phyloP scores from a whole-genome alignment of 345 rosid genomes.

The Brassica nigra region DNA sequence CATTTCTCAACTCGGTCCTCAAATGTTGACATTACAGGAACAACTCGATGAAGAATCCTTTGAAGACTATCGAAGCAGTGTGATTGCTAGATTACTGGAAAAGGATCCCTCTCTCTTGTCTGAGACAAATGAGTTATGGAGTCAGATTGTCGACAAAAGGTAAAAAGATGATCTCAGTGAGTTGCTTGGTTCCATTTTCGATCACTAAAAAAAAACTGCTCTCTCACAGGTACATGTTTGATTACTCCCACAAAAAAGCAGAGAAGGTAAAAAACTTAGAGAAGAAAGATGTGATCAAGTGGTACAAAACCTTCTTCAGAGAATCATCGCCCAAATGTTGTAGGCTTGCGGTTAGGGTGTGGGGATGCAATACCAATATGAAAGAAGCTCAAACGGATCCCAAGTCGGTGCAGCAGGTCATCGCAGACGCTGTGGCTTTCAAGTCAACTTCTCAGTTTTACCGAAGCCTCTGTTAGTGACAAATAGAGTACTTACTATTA shows the following conservation, averaged over 20 bases:
- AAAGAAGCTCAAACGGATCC: constrained; percentile 47
- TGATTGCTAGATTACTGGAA: constrained; percentile 79
- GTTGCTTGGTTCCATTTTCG: background rate
- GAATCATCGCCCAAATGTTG: constrained; percentile 63
- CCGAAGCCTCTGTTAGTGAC: constrained; percentile 66
- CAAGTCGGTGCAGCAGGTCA: constrained; percentile 40
- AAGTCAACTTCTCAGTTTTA: constrained; percentile 67
- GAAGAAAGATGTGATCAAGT: constrained; percentile 64
- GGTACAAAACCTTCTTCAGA: constrained; percentile 68
- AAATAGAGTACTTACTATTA: no score
- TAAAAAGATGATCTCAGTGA: constrained; percentile 34
- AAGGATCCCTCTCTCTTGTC: constrained; percentile 83
- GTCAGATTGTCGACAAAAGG: constrained; percentile 87
- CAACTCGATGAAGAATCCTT: constrained; percentile 75
- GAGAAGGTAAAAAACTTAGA: constrained; percentile 61
- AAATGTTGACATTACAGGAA: constrained; percentile 69
- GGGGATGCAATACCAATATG: constrained; percentile 80
- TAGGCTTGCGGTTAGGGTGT: constrained; percentile 76
- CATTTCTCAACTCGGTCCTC: no score
- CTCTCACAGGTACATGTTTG: constrained; percentile 74
- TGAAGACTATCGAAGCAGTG: constrained; percentile 73
- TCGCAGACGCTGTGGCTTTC: constrained; percentile 55
- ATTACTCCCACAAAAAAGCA: constrained; percentile 68
- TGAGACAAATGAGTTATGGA: constrained; percentile 82
- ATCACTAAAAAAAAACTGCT: background rate